A percentile compares a stretch with the other conserved stretches of the same genome.
Conservation (phyloP, 2,329 filamentous ascomycete genomes). For the Berkeleyomyces basicola region DNA sequence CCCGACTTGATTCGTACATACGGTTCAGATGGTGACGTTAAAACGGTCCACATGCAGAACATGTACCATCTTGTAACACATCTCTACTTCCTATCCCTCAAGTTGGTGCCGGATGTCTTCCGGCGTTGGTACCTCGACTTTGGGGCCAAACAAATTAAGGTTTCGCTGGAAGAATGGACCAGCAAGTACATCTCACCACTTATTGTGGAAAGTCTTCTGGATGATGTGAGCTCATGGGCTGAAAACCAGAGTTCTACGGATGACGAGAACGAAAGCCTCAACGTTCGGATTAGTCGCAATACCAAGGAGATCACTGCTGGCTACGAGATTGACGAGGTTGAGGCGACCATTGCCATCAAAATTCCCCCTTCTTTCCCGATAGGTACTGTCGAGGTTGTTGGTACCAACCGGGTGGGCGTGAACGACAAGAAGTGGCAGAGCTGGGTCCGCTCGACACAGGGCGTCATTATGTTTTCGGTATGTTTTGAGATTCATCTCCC, state of each 20-base stretch:
- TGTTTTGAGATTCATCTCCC: slow-evolving; percentile 16
- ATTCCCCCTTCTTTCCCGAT: slow-evolving; percentile 74
- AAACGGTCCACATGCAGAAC: slow-evolving; percentile 43
- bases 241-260: slow-evolving; percentile 31
- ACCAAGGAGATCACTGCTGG: slow-evolving; percentile 65
- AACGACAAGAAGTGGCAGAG: slow-evolving; percentile 83
- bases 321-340: slow-evolving; percentile 77
- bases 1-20: slow-evolving; percentile 38
- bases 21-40: slow-evolving; percentile 33
- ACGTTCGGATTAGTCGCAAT: slow-evolving; percentile 53
- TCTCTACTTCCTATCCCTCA: slow-evolving; percentile 68
- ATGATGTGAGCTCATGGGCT: slow-evolving; percentile 53
- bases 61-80: slow-evolving; percentile 74
- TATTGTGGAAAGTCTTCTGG: slow-evolving; percentile 47
- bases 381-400: slow-evolving; percentile 56
- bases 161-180: slow-evolving; percentile 71
- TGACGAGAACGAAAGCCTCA: slow-evolving; percentile 34
- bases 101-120: slow-evolving; percentile 60
- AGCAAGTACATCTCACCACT: slow-evolving; percentile 63
- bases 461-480: slow-evolving; percentile 78
- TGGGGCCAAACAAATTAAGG: slow-evolving; percentile 62
- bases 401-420: slow-evolving; percentile 70
- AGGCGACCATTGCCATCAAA: slow-evolving; percentile 64
- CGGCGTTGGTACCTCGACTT: slow-evolving; percentile 75
- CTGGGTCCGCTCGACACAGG: slow-evolving; percentile 78